Base-by-base conservation (phyloP, 1,139 yeast genomes). In the Yamadazyma songkhlaensis region DNA sequence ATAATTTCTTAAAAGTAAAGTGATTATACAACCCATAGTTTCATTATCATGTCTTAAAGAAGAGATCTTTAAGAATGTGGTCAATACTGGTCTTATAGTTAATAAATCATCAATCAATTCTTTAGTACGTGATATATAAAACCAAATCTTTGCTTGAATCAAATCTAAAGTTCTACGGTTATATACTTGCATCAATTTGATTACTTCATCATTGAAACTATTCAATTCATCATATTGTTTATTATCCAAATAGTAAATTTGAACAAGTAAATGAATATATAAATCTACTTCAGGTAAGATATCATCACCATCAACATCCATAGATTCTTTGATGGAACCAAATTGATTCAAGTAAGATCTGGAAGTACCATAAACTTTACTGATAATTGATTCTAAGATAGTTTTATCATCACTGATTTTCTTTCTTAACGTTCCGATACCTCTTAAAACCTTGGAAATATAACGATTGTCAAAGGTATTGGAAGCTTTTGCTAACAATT, bases 1-100 rank as follows among this genome's bases (percentile, higher is more conserved):
- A 55, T 85, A 90, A 58, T 82, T 83, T 60, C 97, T 81, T 54
- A 94, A 69, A 48, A 92, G 73, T 46, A 89, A 71, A 15, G 96
- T 89, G 43, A 89, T 84, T 42, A 89, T 71, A 46, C 89, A 81
- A 9, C 96, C 96, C 41, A 87, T 86, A 1, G 97, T 88, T 62
- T 92, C 98, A 39, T 76, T 74, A 58, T 94, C 97, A 55, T 92
- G 97, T 52, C 96, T 82, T 49, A 94, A 76, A 20, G 96, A 82
- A 3, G 97, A 90, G 3, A 95, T 84, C 63, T 97, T 80, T 55
- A 92, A 74, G 12, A 86, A 87, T 28, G 72, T 67, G 57, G 88
- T 76, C 55, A 92, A 70, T 34, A 74, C 80, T 6, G 87, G 77
- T 54, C 95, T 80, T 38, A 87, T 69, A n/a, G 78, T 64, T 37